phyloP scores from a whole-genome alignment of 2,329 filamentous ascomycete genomes.

The Phyllosticta citrichinensis region DNA sequence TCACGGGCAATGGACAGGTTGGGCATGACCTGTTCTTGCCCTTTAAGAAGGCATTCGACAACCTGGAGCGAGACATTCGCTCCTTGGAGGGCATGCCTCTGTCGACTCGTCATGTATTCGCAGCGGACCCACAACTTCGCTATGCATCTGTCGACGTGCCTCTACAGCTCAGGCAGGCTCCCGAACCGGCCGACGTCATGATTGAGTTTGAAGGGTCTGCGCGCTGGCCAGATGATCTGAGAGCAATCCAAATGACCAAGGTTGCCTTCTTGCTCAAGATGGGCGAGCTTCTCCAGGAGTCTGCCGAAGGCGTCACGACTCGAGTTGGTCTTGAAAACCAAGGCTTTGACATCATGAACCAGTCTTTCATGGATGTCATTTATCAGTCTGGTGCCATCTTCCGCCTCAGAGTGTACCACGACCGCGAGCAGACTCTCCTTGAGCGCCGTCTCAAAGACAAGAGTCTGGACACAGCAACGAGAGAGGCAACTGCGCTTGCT shows the following conservation, averaged over 20 bases:
- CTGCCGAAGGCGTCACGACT: constrained; percentile 51
- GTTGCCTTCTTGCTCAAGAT: constrained; percentile 74
- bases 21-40: constrained; percentile 52
- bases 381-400: constrained; percentile 66
- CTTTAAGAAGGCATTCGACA: constrained; percentile 58
- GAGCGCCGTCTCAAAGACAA: constrained; percentile 71
- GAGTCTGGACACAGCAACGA: constrained; percentile 50
- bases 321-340: constrained; percentile 75
- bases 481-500: constrained; percentile 59
- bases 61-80: constrained; percentile 67
- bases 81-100: constrained; percentile 74
- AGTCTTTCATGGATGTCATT: constrained; percentile 71
- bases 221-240: constrained; percentile 86
- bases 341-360: constrained; percentile 58
- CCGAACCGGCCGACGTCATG: constrained; percentile 60
- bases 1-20: constrained; percentile 28
- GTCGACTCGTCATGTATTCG: constrained; percentile 70
- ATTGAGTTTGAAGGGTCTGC: constrained; percentile 89
- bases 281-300: constrained; percentile 57
- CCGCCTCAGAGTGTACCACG: constrained; percentile 78
- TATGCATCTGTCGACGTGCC: constrained; percentile 57
- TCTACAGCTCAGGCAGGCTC: constrained; percentile 32
- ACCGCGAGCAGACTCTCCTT: constrained; percentile 72
- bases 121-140: constrained; percentile 62
- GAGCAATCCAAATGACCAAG: constrained; percentile 87